These are phyloP conservation scores for Coleophoma eucalyptorum DNA, from an alignment of 2,329 filamentous ascomycete species.

Conservation along the genomic window DNA sequence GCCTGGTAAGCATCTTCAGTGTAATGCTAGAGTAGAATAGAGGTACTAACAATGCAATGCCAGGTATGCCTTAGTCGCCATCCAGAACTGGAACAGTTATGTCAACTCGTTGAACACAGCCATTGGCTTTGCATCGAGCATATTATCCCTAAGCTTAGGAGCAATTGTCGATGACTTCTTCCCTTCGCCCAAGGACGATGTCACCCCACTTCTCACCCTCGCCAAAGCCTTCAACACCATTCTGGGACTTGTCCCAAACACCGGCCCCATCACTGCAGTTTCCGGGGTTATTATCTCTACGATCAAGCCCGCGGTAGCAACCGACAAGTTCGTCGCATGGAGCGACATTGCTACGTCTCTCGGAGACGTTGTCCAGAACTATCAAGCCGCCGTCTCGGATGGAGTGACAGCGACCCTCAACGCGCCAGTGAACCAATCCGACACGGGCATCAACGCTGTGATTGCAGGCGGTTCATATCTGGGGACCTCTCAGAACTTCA, in stretches of 20 bases:
- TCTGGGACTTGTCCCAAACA: slow-evolving; percentile 6
- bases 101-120: slow-evolving; percentile 12
- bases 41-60: background rate
- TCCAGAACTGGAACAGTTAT: slow-evolving; percentile 14
- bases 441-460: slow-evolving; percentile 3
- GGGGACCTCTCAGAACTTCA: slow-evolving; percentile 9
- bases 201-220: slow-evolving; percentile 6
- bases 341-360: slow-evolving; percentile 1
- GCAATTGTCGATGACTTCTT: slow-evolving; percentile 8
- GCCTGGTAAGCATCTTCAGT: slow-evolving; percentile 7
- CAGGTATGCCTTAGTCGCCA: slow-evolving; percentile 9
- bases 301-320: slow-evolving; percentile 1
- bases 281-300: background rate
- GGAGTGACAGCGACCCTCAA: slow-evolving; percentile 3
- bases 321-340: slow-evolving; percentile 8
- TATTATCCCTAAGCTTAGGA: slow-evolving; percentile 2
- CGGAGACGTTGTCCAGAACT: background rate
- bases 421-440: background rate
- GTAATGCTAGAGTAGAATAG: background rate
- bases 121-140: slow-evolving; percentile 7
- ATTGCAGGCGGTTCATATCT: slow-evolving; percentile 7
- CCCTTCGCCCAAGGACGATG: slow-evolving; percentile 4
- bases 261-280: slow-evolving; percentile 3
- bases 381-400: slow-evolving; percentile 4
- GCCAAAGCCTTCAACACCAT: slow-evolving; percentile 1